Conservation (phyloP, 305 asterid genomes). For the Caryopteris hybrid region DNA sequence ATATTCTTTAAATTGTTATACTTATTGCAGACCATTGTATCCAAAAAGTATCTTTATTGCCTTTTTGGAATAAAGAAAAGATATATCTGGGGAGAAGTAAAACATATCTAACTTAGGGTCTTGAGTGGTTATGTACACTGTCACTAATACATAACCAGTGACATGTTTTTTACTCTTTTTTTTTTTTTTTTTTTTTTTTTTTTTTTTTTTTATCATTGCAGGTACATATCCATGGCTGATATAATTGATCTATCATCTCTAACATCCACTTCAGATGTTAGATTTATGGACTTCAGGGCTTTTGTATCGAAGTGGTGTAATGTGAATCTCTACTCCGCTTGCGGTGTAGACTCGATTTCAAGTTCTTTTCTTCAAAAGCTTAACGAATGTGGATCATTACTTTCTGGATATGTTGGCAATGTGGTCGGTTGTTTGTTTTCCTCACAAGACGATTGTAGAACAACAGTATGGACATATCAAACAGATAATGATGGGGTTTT, state of each 20-base stretch:
- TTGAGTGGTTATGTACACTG: background rate
- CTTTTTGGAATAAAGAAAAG: background rate
- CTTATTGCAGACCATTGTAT: background rate
- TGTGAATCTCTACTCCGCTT: constrained; percentile 43
- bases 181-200: background rate
- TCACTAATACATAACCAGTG: background rate
- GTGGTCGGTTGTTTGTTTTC: constrained; percentile 51
- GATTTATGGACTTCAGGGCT: constrained; percentile 66
- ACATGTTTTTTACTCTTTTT: no score
- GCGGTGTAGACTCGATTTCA: constrained; percentile 28
- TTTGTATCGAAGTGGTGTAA: constrained; percentile 71
- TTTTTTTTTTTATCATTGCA: constrained; percentile 27
- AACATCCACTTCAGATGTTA: constrained; percentile 44
- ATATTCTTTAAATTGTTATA: background rate
- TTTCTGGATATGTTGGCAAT: constrained; percentile 61
- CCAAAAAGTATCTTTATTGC: background rate
- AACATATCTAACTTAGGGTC: background rate
- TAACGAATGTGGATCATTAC: constrained; percentile 57
- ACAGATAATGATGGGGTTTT: constrained; percentile 47
- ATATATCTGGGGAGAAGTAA: background rate
- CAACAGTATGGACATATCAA: constrained; percentile 82
- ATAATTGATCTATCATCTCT: constrained; percentile 62
- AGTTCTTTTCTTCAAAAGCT: constrained; percentile 34
- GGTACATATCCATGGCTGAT: constrained; percentile 82
- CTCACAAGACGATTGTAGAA: constrained; percentile 74